Base-by-base conservation (phyloP, 2,329 filamentous ascomycete species). In the Talaromyces albobiverticillius region DNA sequence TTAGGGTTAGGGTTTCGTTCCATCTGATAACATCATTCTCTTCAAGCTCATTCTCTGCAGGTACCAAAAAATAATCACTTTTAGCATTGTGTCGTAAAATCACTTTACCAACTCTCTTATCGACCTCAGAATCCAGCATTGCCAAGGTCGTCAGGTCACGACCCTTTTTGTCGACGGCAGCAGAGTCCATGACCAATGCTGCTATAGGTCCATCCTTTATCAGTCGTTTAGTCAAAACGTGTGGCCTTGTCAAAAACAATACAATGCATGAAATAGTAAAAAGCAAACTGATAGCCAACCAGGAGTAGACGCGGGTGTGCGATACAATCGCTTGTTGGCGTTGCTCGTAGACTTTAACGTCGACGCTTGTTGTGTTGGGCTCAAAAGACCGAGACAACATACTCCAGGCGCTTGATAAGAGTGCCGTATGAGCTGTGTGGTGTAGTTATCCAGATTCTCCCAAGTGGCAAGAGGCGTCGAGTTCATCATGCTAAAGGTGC, bases 331-430 rank as follows among this genome's bases (percentile, higher is more conserved):
- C 46, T 45, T 45, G 41, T n/a, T 45, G 41, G 8, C 11, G 41
- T 11, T 14, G 10, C 16, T 11, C 41, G 18, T 14, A 14, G 18
- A 18, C 10, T 45, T 14, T 45, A 4, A 18, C 18, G 14, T 18
- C 41, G 41, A 11, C 41, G 4, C 11, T 45, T 9, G 16, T 16
- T 14, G 25, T 22, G 32, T 48, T 10, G n/a, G 26, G 11, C 9
- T 51, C 32, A 14, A 41, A 51, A 22, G 13, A 18, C 26, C 26
- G 26, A 29, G 26, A 29, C 26, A 29, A 10, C 26, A 29, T 29
- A 40, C 59, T 53, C 58, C 56, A 59, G 2, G 50, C 43, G 34
- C 53, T 23, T 45, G 49, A 49, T 56, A 59, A 11, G 23, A 26
- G 7, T 56, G 38, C n/a, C 49, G 43, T 18, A 59, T 36, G 8